Evolutionary conservation across 768 basidiomycete genomes (phyloP), one percentile per base, ranked within the genome.

Genomic region (Boletus reticulatus): DNA sequence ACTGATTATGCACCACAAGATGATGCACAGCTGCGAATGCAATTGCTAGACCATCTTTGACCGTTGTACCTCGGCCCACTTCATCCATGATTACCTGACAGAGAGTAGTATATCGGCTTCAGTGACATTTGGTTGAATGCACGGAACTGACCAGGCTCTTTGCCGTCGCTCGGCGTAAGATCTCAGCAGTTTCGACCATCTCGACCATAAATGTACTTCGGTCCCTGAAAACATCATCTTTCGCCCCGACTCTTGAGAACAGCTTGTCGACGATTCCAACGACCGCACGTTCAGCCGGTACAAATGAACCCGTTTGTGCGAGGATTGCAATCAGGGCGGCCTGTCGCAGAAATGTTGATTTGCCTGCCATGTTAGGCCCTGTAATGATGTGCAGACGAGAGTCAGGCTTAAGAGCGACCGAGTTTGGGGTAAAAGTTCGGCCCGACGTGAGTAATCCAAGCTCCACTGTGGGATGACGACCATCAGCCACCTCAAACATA

Each of bases 151-250:
- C 95, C 52, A 99, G 77, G 58, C 94, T 97, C 53, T 77, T 81
- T 3, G 82, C 73, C 9, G 94, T 97, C 4, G 97, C 94, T 20
- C 85, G 83, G 22, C 81, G 78, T 19, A 99, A 79, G 55, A 99
- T 98, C 44, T 94, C 88, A 1, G 93, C 88, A 1, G 95, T 93
- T 73, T 98, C 96, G 32, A 92, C 77, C 92, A 94, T 94, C 73
- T 95, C 93, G n/a, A 95, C 89, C 93, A 98, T 97, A 70, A 98
- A 99, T 0, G 96, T 98, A 64, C 92, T 95, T 55, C 92, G 76
- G 67, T 97, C 94, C 51, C 90, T 82, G 71, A 92, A 97, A 29
- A 99, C 73, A 65, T 99, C 95, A 63, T 99, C 96, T 67, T 91
- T 88, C 3, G 97, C 96, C 0, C 96, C 97, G 13, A 99, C 83